Evolutionary conservation across 2,329 filamentous ascomycete genomes (phyloP).

Genomic region (Alternaria novae-zelandiae): DNA sequence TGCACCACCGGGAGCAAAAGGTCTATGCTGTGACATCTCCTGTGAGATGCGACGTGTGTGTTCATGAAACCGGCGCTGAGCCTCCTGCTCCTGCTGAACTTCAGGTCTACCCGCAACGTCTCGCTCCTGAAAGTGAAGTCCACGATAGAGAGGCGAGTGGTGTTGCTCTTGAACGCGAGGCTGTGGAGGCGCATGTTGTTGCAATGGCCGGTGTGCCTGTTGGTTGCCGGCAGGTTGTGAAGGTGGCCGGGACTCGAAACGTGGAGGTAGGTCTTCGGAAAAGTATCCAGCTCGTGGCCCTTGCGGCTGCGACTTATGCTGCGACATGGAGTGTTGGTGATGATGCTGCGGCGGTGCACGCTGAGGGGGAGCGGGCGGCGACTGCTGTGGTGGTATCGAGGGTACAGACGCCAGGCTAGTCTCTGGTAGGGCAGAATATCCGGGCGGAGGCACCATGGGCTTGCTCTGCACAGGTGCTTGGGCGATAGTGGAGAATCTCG

Average conservation of each 20-base stretch:
- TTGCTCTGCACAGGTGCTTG: conserved; percentile 42
- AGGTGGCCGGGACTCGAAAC: conserved; percentile 37
- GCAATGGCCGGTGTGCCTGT: conserved; percentile 31
- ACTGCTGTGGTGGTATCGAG: conserved; percentile 38
- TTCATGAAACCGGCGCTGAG: conserved; percentile 34
- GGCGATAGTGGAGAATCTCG: conserved; percentile 41
- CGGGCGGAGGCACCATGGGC: conserved; percentile 28
- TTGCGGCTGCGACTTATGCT: conserved; percentile 36
- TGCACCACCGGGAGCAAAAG: conserved; percentile 27
- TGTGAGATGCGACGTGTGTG: conserved; percentile 42
- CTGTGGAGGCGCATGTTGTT: conserved; percentile 36
- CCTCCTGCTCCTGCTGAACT: conserved; percentile 40
- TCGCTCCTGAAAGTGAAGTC: conserved; percentile 35
- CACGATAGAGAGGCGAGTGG: conserved; percentile 34
- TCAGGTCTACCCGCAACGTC: conserved; percentile 33
- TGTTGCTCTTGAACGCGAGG: conserved; percentile 36
- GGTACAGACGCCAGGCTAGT: conserved; percentile 35
- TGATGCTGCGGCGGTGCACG: conserved; percentile 36
- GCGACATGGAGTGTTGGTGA: conserved; percentile 34
- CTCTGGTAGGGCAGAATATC: conserved; percentile 33
- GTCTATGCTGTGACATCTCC: conserved; percentile 36
- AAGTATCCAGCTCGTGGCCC: conserved; percentile 47
- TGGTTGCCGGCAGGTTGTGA: conserved; percentile 34
- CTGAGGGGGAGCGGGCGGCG: conserved; percentile 34
- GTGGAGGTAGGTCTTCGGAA: conserved; percentile 39